Evolutionary conservation across 2,329 filamentous ascomycete species (phyloP), one percentile per base, ranked within the genome.

Genomic region (Fusarium keratoplasticum): DNA sequence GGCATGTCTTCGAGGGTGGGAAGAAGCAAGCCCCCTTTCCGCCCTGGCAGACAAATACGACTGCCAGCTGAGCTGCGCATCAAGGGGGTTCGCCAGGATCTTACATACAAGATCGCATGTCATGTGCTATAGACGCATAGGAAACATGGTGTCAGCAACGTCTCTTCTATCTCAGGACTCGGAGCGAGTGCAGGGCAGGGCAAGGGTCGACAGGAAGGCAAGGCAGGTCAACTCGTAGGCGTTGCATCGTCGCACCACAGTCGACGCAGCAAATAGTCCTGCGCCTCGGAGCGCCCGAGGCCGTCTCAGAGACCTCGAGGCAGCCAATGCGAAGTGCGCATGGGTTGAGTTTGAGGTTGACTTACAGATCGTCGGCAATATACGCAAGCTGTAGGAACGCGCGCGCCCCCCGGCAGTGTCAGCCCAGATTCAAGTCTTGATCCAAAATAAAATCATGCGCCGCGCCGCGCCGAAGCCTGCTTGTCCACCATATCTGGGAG

Each of bases 281-380:
- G 62, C 63, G 68, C 61, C 66, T 73, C 66, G 52, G 66, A 69
- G 59, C 69, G 72, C 69, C 66, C 57, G 52, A 69, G 55, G 50
- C 67, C 47, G 58, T 52, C 62, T 55, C 67, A 61, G 67, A 54
- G n/a, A 67, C 63, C 59, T 64, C 66, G 64, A 64, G 22, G 52
- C 57, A 70, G 62, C 77, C 74, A 76, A 76, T 76, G 66, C 72
- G 44, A 71, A 57, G 47, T 40, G 71, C 70, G 69, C 64, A 80
- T 81, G 60, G 73, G 42, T 77, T 73, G 69, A 74, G 73, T 66
- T 75, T 70, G 75, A 71, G 70, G 73, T 82, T 81, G 79, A 92
- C 93, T 94, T 91, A 95, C 93, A 90, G 94, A 96, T 90, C 94
- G 91, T 84, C 94, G 92, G 86, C 94, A 96, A 86, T 96, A 96